Base-by-base conservation (phyloP, 2,329 filamentous ascomycete genomes). In the Pyrenophora tritici-repentis region DNA sequence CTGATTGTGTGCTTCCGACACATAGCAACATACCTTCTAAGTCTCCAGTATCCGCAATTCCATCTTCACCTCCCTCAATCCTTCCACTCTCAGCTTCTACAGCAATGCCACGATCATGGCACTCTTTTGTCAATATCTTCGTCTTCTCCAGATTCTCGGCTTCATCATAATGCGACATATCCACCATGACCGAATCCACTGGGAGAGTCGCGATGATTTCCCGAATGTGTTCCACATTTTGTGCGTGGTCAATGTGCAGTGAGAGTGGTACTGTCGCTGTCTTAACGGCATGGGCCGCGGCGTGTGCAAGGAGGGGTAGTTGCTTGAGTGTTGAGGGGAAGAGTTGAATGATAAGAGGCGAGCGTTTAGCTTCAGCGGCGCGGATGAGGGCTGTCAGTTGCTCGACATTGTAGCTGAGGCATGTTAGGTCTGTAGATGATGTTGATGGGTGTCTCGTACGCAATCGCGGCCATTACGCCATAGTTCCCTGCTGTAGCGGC, bases 161-260 rank as follows among this genome's bases (percentile, higher is more conserved):
- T 71, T 88, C 85, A 59, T 88, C 86, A 61, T 87, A 84, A 68
- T 89, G 86, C 48, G 80, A 84, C 86, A 90, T 90, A 68, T 90
- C 87, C 0, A 90, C 83, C 87, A 90, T 90, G 67, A 90, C 89
- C 56, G 81, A 83, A 71, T 90, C 87, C 60, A 89, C 89, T 2
- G 75, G 74, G 4, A 81, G 77, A n/a, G 83, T 79, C 6, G 64
- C 56, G 4, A 73, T 72, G 20, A 76, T 76, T 29, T 65, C 64
- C 53, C 71, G 70, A 45, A 78, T 75, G 26, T 78, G 68, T 3
- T 71, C 73, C 2, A 73, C 73, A 58, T 76, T 68, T 50, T 78
- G 76, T 2, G 76, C 76, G 53, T 79, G 77, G 48, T 79, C 77
- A 59, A 79, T 75, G 60, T 79, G 77, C n/a, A 79, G 56, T 2